phyloP scores from a whole-genome alignment of 176 grass and related monocot genomes.

The Dendrocalamus sinicus region DNA sequence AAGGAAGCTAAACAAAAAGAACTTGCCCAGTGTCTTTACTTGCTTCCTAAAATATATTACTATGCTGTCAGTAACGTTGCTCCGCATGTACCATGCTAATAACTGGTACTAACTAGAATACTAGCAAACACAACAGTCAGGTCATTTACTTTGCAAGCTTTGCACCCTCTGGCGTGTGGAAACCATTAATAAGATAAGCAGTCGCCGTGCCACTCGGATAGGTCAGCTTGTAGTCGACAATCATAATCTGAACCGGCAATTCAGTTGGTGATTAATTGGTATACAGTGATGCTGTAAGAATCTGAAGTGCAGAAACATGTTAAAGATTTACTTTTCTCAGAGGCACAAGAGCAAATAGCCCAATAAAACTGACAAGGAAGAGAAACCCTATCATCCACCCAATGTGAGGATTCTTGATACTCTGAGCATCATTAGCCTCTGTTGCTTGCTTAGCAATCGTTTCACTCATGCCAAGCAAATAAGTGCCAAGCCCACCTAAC shows the following conservation, averaged over 20 bases:
- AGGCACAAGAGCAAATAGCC: conserved; percentile 76
- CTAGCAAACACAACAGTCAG: background rate
- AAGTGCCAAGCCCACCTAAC: conserved; percentile 71
- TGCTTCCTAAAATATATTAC: conserved; percentile 58
- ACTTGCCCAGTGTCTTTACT: conserved; percentile 60
- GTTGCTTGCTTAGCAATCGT: conserved; percentile 56
- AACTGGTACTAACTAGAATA: background rate
- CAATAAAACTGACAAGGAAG: conserved; percentile 69
- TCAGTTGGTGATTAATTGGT: conserved; percentile 16
- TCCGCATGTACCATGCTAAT: background rate
- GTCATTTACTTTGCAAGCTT: conserved; percentile 73
- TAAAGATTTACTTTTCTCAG: conserved; percentile 64
- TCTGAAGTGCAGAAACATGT: background rate
- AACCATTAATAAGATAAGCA: conserved; percentile 67
- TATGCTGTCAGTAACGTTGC: background rate
- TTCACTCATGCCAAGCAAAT: conserved; percentile 74
- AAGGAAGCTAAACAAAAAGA: conserved; percentile 63
- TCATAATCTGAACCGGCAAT: conserved; percentile 64
- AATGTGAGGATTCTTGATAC: conserved; percentile 64
- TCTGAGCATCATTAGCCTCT: conserved; percentile 54
- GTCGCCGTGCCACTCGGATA: conserved; percentile 73
- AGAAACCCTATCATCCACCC: conserved; percentile 82
- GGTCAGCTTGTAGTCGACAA: conserved; percentile 73
- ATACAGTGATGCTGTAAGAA: background rate
- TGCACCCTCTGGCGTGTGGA: conserved; percentile 64